Percentiles rank a stretch among this genome's conserved stretches.
phyloP scores from a whole-genome alignment of 257 asterid species.

The Solanum peruvianum region DNA sequence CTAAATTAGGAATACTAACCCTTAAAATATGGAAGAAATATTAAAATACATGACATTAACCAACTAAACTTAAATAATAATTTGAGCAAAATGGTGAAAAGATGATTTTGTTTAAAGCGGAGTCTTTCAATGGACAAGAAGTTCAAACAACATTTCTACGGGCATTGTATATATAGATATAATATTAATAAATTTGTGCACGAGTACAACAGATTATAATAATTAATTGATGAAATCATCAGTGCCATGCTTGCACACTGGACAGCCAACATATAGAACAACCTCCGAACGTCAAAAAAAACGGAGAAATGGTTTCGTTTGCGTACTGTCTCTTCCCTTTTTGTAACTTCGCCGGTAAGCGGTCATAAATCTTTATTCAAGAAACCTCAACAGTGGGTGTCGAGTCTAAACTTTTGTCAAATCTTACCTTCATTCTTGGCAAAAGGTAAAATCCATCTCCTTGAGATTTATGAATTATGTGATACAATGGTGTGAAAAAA shows the following conservation, averaged over 20 bases:
- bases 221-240: not conserved
- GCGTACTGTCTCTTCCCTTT: not conserved
- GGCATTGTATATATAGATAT: not conserved
- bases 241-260: not conserved
- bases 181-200: not conserved
- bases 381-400: not conserved
- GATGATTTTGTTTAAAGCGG: not conserved
- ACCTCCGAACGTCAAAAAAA: not conserved
- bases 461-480: not conserved
- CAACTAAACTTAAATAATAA: not conserved
- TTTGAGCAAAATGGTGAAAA: not conserved
- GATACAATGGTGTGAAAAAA: not conserved
- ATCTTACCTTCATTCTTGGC: not conserved
- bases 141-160: not conserved
- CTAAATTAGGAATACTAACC: not conserved
- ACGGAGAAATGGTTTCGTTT: not conserved
- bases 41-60: too few species aligned
- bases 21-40: not conserved
- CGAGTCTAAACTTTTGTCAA: not conserved
- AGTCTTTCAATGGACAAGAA: not conserved
- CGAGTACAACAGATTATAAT: not conserved
- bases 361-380: not conserved
- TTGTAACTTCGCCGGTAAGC: not conserved
- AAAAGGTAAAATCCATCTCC: not conserved
- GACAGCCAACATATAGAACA: not conserved